Percentiles rank a stretch among this genome's conserved stretches.
Evolutionary conservation across 352 stramenopile genomes (phyloP).

Genomic region (Phytophthora syringae): DNA sequence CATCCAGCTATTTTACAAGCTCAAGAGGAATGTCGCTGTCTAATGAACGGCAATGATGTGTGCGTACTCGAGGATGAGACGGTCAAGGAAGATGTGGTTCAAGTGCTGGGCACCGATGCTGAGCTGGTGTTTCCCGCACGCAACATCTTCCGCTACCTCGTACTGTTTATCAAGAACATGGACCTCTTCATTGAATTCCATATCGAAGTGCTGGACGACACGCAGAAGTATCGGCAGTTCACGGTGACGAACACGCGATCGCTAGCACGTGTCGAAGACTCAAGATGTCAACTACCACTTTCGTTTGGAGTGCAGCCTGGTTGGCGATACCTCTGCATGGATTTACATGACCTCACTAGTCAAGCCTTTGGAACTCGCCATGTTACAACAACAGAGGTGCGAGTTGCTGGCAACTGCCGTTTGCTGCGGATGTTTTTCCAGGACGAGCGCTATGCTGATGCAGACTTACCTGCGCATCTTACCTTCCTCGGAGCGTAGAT

Average conservation of each 20-base stretch:
- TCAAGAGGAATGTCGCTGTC: constrained; percentile 62
- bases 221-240: constrained; percentile 69
- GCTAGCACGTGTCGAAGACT: constrained; percentile 62
- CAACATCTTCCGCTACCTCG: constrained; percentile 83
- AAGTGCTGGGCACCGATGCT: constrained; percentile 69
- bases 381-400: constrained; percentile 73
- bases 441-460: constrained; percentile 76
- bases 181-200: constrained; percentile 75
- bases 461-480: constrained; percentile 67
- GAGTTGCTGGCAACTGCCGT: constrained; percentile 68
- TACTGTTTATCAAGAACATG: constrained; percentile 86
- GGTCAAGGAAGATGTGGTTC: constrained; percentile 82
- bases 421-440: constrained; percentile 84
- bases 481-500: constrained; percentile 62
- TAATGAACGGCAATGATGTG: constrained; percentile 76
- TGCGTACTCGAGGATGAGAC: constrained; percentile 72
- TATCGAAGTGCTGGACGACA: constrained; percentile 75
- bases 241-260: constrained; percentile 74
- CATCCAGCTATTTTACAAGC: constrained; percentile 59
- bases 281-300: constrained; percentile 68
- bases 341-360: constrained; percentile 71
- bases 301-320: constrained; percentile 44
- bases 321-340: constrained; percentile 81
- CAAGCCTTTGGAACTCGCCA: constrained; percentile 79
- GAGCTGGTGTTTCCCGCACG: constrained; percentile 71